Percentiles rank a stretch among this genome's conserved stretches.
Conservation (phyloP, 495 filamentous ascomycete species). For the Podospora bellae-mahoneyi region DNA sequence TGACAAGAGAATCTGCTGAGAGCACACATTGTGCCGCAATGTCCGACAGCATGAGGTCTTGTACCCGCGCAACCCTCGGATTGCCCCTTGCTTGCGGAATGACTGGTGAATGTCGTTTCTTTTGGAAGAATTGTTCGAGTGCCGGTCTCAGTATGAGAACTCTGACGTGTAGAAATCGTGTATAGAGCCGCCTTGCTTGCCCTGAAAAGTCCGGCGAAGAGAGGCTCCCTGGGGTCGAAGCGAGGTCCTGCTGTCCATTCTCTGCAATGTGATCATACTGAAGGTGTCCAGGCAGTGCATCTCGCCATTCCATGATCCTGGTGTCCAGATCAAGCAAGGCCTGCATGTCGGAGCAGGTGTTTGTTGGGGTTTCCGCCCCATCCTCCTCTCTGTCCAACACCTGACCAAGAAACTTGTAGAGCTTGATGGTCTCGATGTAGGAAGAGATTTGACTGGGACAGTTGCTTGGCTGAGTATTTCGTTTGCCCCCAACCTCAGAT, state of each 20-base stretch:
- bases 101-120: neutral
- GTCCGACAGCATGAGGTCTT: slow-evolving; percentile 9
- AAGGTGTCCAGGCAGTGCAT: slow-evolving; percentile 1
- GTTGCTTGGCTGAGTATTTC: neutral
- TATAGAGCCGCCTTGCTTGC: slow-evolving; percentile 9
- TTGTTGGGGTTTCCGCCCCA: neutral
- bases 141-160: slow-evolving; percentile 12
- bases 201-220: slow-evolving; percentile 1
- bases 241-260: neutral
- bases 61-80: slow-evolving; percentile 5
- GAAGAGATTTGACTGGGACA: neutral
- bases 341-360: neutral
- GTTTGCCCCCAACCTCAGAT: neutral
- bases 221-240: slow-evolving; percentile 1
- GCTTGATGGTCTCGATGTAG: slow-evolving; percentile 13
- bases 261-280: neutral
- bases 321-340: slow-evolving; percentile 12
- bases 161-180: slow-evolving; percentile 10
- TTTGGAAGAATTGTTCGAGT: slow-evolving; percentile 8
- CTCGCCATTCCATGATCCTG: slow-evolving; percentile 11
- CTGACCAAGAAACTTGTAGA: slow-evolving; percentile 9
- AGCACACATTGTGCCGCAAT: slow-evolving; percentile 11
- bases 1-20: slow-evolving; percentile 10
- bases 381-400: slow-evolving; percentile 9
- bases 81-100: neutral